Evolutionary conservation across 2,329 filamentous ascomycete species (phyloP), one percentile per base, ranked within the genome.

Genomic region (Penicillium frequentans): DNA sequence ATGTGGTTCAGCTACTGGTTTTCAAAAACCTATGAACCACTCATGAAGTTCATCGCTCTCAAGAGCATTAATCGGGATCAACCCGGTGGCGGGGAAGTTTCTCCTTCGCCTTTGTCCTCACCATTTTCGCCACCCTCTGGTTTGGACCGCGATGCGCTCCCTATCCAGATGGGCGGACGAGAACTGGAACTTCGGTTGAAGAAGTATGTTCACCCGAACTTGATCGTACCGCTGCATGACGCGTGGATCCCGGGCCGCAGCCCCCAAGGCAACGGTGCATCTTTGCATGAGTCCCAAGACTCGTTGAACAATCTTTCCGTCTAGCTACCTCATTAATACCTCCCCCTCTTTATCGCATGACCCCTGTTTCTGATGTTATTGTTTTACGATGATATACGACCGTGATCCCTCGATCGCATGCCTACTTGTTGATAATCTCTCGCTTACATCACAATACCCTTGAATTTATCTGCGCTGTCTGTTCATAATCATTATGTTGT

Each of bases 1-100:
- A 79, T 96, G 16, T 98, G 93, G 93, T 96, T 96, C 70, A 89
- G 85, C 62, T 90, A 90, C 73, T 90, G 91, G 64, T 98, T 91
- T 71, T 83, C 85, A 44, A 83, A 84, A 45, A 90, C 89, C 1
- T 99, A 95, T 68, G 90, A 91, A 67, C 93, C 95, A 0, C 77
- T 99, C 58, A 96, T 93, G 74, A 89, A 87, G 65, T 97, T 95
- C 71, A 98, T 99, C 71, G 92, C 96, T 27, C 79, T 99, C 45
- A 85, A 91, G 61, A 96, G 91, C 67, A 91, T 99, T 57, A 85
- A 88, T 63, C 81, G 85, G 26, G 82, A 85, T 3, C 81, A 85
- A 56, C 79, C 81, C n/a, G 78, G 80, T 39, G 64, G 63, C 7
- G 70, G 68, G 9, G 70, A 75, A 29, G 47, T 68, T 23, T 74